Base-by-base conservation (phyloP, 2,329 filamentous ascomycete species). In the Mycosphaerella sp. region DNA sequence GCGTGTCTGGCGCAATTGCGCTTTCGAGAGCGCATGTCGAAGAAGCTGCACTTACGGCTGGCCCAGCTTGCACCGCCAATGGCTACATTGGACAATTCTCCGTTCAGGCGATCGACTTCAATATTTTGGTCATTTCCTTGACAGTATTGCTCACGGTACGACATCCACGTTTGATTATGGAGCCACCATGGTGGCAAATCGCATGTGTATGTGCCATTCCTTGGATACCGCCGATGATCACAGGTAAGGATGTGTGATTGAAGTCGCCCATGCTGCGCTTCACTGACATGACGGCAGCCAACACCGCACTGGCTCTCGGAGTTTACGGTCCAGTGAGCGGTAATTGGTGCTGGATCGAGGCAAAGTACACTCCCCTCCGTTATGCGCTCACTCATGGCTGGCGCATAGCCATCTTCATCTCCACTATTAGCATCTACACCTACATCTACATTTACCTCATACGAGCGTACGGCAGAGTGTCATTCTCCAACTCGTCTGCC, bases 291-390 rank as follows among this genome's bases (percentile, higher is more conserved):
- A 25, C 9, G 5, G 13, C 36, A 56, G 58, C 52, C 32, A 60
- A 57, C 47, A 62, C 60, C 13, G 65, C 61, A 28, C 61, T 66
- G 18, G 64, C 41, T n/a, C 58, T 66, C 55, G 53, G 63, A 18
- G 54, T 60, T 9, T 66, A 69, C 48, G 67, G 63, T 2, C 69
- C 70, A 27, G 71, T 74, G 2, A 71, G 70, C 3, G 73, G 73
- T 0, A 75, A 75, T 51, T 76, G 73, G 73, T 75, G 73, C 59
- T 76, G 73, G 73, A 75, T 76, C 52, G 61, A 66, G 10, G 55
- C 62, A 10, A 56, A 64, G 2, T 61, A 67, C n/a, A 57, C 64
- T 21, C 68, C 67, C 10, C 63, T 74, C n/a, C 69, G 73, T 21
- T 76, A 75, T 51, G 68, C 62, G 1, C 63, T 76, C 43, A 71